phyloP scores from a whole-genome alignment of 208 protist genomes.

The Trypanosoma cruzi region DNA sequence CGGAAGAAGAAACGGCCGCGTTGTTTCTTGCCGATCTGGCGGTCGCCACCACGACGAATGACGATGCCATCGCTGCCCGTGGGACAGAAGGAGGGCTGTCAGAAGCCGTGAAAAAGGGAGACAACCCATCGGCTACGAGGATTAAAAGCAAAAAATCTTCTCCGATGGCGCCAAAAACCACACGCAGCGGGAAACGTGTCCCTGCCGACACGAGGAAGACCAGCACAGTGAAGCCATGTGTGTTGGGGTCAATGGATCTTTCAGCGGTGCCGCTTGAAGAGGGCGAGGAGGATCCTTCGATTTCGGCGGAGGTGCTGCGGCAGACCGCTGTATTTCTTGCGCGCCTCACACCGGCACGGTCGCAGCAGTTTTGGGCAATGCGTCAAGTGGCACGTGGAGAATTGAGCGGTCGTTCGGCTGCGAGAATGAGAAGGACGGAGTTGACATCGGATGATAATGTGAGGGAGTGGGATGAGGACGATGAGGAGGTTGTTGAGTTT shows the following conservation, averaged over 20 bases:
- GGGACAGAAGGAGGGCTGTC: not conserved
- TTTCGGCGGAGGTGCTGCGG: constrained; percentile 54
- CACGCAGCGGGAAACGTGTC: not conserved
- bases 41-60: not conserved
- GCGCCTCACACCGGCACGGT: constrained; percentile 33
- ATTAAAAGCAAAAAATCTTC: not conserved
- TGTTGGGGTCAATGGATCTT: too few relatives aligned
- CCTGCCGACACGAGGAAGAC: too few relatives aligned
- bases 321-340: constrained; percentile 57
- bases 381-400: constrained; percentile 62
- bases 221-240: not conserved
- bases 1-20: constrained; percentile 18
- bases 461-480: constrained; percentile 20
- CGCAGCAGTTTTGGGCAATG: constrained; percentile 62
- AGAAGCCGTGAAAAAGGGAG: not conserved
- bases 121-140: not conserved
- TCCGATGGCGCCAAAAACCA: not conserved
- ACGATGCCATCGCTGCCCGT: not conserved
- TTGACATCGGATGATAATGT: not conserved
- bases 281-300: constrained; percentile 47
- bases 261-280: constrained; percentile 31
- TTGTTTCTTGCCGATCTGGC: constrained; percentile 17
- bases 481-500: constrained; percentile 24
- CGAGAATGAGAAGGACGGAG: not conserved
- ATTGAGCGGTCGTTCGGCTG: constrained; percentile 1